These are phyloP conservation scores for Phlebopus sp. DNA, from an alignment of 1,284 basidiomycete species.

Conservation along the genomic window DNA sequence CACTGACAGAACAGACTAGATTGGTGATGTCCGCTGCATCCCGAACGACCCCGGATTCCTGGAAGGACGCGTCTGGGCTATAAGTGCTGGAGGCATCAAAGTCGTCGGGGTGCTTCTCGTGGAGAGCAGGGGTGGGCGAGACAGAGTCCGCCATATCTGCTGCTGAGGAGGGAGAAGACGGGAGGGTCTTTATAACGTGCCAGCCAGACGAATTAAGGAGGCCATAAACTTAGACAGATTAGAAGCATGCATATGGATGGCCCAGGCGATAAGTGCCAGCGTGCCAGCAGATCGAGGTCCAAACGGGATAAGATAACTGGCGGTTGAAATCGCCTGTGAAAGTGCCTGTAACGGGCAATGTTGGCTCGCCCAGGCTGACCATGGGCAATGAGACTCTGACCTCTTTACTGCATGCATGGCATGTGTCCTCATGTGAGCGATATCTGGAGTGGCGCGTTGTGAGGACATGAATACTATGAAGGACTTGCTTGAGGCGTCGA, in stretches of 20 bases:
- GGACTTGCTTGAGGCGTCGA: no score
- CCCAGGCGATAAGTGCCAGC: not conserved
- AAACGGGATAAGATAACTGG: not conserved
- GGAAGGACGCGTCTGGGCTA: constrained; percentile 1
- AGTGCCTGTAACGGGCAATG: not conserved
- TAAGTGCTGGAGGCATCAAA: not conserved
- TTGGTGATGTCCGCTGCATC: constrained; percentile 9
- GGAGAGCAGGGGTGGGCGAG: not conserved
- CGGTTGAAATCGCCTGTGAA: not conserved
- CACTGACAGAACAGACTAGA: constrained; percentile 1
- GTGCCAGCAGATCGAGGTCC: not conserved
- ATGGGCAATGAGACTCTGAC: no score
- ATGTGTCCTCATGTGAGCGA: no score
- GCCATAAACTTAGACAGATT: not conserved
- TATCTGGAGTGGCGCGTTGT: no score
- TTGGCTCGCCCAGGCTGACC: no score
- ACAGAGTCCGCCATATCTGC: not conserved
- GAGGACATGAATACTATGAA: no score
- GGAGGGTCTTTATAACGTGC: not conserved
- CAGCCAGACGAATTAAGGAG: not conserved
- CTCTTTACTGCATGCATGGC: no score
- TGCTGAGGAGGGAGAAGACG: not conserved
- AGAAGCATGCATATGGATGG: not conserved
- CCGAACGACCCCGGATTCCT: constrained; percentile 5
- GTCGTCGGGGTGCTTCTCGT: not conserved